A percentile compares a stretch with the other conserved stretches of the same genome.
phyloP scores from a whole-genome alignment of 2,329 filamentous ascomycete species.

The Phaeomoniella chlamydospora region DNA sequence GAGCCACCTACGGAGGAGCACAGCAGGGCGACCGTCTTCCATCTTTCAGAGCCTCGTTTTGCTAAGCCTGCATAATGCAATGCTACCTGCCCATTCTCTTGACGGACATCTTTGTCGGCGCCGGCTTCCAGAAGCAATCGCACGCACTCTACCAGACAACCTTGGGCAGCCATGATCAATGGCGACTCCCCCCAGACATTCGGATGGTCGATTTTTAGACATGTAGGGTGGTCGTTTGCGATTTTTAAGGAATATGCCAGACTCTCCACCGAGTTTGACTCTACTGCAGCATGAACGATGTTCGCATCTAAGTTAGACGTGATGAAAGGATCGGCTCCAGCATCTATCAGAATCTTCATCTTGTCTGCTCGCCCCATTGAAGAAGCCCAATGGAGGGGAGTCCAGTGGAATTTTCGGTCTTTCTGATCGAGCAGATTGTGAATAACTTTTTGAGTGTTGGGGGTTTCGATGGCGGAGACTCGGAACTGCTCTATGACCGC shows the following conservation, averaged over 20 bases:
- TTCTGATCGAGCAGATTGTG: slow-evolving; percentile 8
- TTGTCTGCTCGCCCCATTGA: slow-evolving; percentile 7
- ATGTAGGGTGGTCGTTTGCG: slow-evolving; percentile 4
- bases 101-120: slow-evolving; percentile 5
- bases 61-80: slow-evolving; percentile 7
- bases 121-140: slow-evolving; percentile 6
- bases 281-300: slow-evolving; percentile 8
- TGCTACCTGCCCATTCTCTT: slow-evolving; percentile 7
- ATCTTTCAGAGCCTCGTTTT: slow-evolving; percentile 3
- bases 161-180: slow-evolving; percentile 7
- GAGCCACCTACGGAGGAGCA: slow-evolving; percentile 1
- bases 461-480: slow-evolving; percentile 5
- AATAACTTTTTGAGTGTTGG: slow-evolving; percentile 7
- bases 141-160: slow-evolving; percentile 6
- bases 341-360: slow-evolving; percentile 6
- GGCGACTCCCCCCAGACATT: slow-evolving; percentile 8
- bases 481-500: slow-evolving; percentile 8
- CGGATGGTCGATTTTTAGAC: slow-evolving; percentile 5
- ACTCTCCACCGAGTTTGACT: slow-evolving; percentile 6
- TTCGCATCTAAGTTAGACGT: slow-evolving; percentile 8
- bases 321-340: slow-evolving; percentile 8
- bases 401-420: slow-evolving; percentile 9
- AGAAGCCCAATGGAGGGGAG: slow-evolving; percentile 9
- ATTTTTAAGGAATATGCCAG: slow-evolving; percentile 6
- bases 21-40: slow-evolving; percentile 5